Percentiles rank a stretch among this genome's conserved stretches.
These are phyloP conservation scores for Monoraphidium neglectum DNA, from an alignment of 139 green algal species.

Conservation along the genomic window DNA sequence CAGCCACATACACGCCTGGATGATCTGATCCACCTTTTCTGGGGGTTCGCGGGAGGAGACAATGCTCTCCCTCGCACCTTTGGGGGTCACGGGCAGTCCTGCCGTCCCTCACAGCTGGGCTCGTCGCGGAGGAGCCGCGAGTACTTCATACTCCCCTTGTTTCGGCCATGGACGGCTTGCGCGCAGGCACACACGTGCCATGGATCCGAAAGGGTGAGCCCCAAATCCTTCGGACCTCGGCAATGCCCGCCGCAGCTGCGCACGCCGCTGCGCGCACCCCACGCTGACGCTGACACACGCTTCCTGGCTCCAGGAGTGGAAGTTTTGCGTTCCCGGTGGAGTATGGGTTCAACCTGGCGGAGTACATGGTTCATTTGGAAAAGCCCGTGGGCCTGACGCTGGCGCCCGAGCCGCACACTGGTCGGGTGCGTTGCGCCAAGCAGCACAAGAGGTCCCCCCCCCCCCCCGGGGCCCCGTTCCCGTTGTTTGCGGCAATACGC, in stretches of 20 bases:
- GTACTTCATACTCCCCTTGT: not conserved
- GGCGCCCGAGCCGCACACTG: constrained; percentile 48
- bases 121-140: too few relatives aligned
- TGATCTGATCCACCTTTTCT: too few relatives aligned
- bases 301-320: too few relatives aligned
- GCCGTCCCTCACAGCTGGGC: too few relatives aligned
- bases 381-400: constrained; percentile 61
- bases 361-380: constrained; percentile 59
- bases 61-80: too few relatives aligned
- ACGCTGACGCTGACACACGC: too few relatives aligned
- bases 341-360: constrained; percentile 36
- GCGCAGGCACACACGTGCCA: not conserved
- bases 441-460: too few relatives aligned
- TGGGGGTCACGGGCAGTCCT: too few relatives aligned
- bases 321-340: constrained; percentile 35
- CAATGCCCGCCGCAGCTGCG: not conserved
- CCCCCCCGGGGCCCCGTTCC: not conserved
- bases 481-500: not conserved
- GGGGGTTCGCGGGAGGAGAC: too few relatives aligned
- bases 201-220: not conserved
- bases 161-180: not conserved
- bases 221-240: not conserved
- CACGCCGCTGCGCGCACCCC: not conserved
- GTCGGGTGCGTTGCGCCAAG: constrained; percentile 24
- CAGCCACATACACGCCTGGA: too few relatives aligned